Evolutionary conservation across 1,284 basidiomycete species (phyloP).

Genomic region (Pholiota adiposa): DNA sequence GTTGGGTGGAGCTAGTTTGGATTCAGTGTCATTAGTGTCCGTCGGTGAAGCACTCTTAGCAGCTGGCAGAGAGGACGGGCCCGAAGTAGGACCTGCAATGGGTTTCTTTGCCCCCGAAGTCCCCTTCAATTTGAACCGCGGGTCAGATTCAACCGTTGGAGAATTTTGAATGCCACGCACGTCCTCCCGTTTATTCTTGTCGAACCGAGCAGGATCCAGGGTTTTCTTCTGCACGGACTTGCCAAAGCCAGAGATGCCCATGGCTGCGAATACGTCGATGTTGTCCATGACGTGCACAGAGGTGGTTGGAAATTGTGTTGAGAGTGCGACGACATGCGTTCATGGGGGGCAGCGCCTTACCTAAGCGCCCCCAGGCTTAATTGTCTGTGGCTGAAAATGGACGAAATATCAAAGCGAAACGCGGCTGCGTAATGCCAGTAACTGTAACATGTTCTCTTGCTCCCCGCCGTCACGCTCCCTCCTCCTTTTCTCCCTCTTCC

Average conservation of each 20-base stretch:
- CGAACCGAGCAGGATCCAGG: slow-evolving; percentile 73
- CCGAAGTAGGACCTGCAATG: slow-evolving; percentile 12
- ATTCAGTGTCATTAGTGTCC: slow-evolving; percentile 32
- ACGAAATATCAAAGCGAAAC: neutral
- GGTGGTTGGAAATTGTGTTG: slow-evolving; percentile 4
- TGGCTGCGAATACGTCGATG: slow-evolving; percentile 72
- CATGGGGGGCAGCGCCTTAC: slow-evolving; percentile 14
- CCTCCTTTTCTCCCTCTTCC: neutral
- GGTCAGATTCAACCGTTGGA: neutral
- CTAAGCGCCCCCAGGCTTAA: slow-evolving; percentile 11
- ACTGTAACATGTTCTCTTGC: slow-evolving; percentile 7
- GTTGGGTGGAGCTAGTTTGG: slow-evolving; percentile 29
- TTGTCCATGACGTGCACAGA: slow-evolving; percentile 50
- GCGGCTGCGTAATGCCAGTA: slow-evolving; percentile 8
- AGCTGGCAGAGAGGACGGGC: slow-evolving; percentile 9
- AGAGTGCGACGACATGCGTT: neutral
- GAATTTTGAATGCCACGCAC: slow-evolving; percentile 28
- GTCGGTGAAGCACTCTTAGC: slow-evolving; percentile 25
- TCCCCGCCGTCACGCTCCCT: slow-evolving; percentile 2
- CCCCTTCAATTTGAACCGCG: slow-evolving; percentile 2
- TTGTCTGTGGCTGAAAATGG: slow-evolving; percentile 1
- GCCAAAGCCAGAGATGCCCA: slow-evolving; percentile 83
- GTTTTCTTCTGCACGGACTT: slow-evolving; percentile 67
- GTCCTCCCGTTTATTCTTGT: slow-evolving; percentile 71
- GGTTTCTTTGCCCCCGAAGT: slow-evolving; percentile 10